Base-by-base conservation (phyloP, 106 monocot genomes). In the Acorus calamus region DNA sequence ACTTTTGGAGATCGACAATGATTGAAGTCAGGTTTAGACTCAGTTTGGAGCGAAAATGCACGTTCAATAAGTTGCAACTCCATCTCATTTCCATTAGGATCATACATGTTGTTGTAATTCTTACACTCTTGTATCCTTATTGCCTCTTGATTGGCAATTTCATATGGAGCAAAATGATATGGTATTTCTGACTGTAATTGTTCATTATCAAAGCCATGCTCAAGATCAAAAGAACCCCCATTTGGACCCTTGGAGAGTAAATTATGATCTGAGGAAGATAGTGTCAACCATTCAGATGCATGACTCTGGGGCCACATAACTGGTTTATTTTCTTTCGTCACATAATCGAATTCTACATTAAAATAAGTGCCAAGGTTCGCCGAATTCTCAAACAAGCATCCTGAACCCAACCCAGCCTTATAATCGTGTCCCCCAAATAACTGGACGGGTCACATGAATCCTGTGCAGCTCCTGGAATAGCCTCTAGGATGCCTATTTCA, bases 131-230 rank as follows among this genome's bases (percentile, higher is more conserved):
- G 52, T 51, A 12, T 44, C 66, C 49, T 56, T 61, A 50, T 28
- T 28, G 28, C 28, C 28, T 28, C 28, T 28, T 28, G 28, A 28
- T 28, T 28, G 28, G 70, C 43, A 61, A 6, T 63, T 60, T 11
- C 64, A 61, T 28, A 12, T 47, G 48, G 10, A 5, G 57, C 49
- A 59, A 43, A 60, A 53, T 28, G 57, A 42, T 50, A 65, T 48
- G 44, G 4, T 56, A 47, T 56, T n/a, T 59, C 52, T 12, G 42
- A 63, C 62, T 70, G 73, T 28, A 79, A 62, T 41, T 69, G 49
- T 50, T 60, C 64, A 47, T 72, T 12, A 47, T 85, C 61, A 59
- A 54, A 55, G 51, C 53, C 69, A 42, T 14, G 48, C 44, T 67
- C 56, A 61, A 42, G 64, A 47, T 54, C 64, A 47, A 14, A 63